Percentiles rank a stretch among this genome's conserved stretches.
Conservation (phyloP, 805 yeast genomes). For the Zygoascus bituminiphila region DNA sequence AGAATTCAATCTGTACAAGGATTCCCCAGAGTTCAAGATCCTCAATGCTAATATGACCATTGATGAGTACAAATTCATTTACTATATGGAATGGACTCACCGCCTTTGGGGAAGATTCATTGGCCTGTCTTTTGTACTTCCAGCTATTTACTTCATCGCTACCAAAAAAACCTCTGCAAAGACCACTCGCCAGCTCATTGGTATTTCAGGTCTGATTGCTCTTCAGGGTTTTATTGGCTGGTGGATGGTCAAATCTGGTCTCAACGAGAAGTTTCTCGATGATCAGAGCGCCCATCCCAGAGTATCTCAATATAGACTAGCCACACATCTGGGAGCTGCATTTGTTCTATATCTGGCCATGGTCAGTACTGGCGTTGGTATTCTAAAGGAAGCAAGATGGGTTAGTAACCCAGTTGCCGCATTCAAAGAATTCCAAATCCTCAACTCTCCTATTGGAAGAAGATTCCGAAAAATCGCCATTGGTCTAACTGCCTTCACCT, state of each 20-base stretch:
- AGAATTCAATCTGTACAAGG: conserved; percentile 73
- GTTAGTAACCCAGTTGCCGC: conserved; percentile 56
- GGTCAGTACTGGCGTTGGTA: conserved; percentile 82
- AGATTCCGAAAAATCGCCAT: conserved; percentile 48
- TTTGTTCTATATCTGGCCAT: conserved; percentile 80
- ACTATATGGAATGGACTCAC: conserved; percentile 97
- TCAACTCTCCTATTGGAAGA: conserved; percentile 53
- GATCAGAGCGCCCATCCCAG: conserved; percentile 92
- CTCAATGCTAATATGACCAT: conserved; percentile 81
- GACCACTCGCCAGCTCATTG: conserved; percentile 59
- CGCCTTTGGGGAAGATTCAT: conserved; percentile 86
- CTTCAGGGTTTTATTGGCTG: conserved; percentile 95
- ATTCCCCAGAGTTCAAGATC: conserved; percentile 85
- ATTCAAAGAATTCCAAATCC: conserved; percentile 42
- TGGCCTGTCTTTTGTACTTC: conserved; percentile 73
- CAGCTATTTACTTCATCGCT: conserved; percentile 74
- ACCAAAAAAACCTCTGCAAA: conserved; percentile 57
- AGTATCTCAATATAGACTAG: conserved; percentile 88
- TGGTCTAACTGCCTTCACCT: conserved; percentile 60
- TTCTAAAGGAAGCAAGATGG: conserved; percentile 67
- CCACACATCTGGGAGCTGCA: conserved; percentile 92
- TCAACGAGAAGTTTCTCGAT: conserved; percentile 67
- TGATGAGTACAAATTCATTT: conserved; percentile 91
- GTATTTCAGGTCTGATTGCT: conserved; percentile 71
- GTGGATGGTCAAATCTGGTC: conserved; percentile 99